Conservation (phyloP, 306 rosid species). For the Vicia faba region DNA sequence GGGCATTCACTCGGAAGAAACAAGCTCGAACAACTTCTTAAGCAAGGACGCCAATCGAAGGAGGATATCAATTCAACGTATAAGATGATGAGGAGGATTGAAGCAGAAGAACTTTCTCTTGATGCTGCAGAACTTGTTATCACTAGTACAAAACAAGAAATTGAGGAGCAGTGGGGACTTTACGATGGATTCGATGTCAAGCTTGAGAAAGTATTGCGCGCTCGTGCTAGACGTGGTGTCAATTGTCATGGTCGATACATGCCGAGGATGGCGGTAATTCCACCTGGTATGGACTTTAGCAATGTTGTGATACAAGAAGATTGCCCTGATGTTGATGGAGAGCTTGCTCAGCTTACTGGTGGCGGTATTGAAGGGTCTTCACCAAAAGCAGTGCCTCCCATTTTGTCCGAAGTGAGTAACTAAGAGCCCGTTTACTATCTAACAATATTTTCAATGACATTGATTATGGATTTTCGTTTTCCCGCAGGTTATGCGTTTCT, state of each 20-base stretch:
- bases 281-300: conserved; percentile 96
- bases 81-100: conserved; percentile 89
- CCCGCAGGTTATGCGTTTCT: conserved; percentile 80
- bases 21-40: conserved; percentile 89
- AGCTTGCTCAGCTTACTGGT: conserved; percentile 53
- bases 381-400: conserved; percentile 70
- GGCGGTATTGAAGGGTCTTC: conserved; percentile 54
- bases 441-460: background rate
- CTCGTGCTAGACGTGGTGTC: conserved; percentile 83
- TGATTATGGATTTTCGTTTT: background rate
- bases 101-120: conserved; percentile 84
- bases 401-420: conserved; percentile 83
- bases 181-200: conserved; percentile 91
- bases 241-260: conserved; percentile 81
- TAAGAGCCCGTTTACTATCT: background rate
- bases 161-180: conserved; percentile 94
- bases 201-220: conserved; percentile 87
- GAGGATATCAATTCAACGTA: conserved; percentile 89
- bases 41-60: conserved; percentile 88
- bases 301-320: conserved; percentile 76
- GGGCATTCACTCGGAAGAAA: conserved; percentile 94
- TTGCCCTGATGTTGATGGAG: conserved; percentile 67
- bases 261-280: conserved; percentile 97
- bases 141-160: conserved; percentile 91
- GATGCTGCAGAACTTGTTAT: conserved; percentile 93